Conservation (phyloP, 345 rosid species). For the Dimocarpus longan region DNA sequence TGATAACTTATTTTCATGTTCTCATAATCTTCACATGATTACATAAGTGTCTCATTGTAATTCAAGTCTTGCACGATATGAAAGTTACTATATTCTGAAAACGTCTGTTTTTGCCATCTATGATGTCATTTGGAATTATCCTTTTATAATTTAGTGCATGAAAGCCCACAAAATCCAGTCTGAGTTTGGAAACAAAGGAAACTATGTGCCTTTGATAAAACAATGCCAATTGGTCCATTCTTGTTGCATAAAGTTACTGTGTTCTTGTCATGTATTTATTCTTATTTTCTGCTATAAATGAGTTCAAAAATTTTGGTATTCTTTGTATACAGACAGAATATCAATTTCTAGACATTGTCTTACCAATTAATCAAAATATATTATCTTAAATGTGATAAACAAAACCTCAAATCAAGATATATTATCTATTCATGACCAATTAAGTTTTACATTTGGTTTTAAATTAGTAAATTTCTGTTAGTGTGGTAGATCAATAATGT, state of each 20-base stretch:
- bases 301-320: no score
- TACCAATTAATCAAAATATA: no score
- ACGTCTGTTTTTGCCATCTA: background rate
- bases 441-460: no score
- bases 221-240: background rate
- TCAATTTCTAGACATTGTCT: no score
- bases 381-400: no score
- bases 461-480: no score
- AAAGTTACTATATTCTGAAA: conserved; percentile 1
- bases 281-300: background rate
- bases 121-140: background rate
- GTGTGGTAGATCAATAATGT: no score
- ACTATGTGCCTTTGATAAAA: background rate
- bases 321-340: no score
- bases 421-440: no score
- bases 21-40: no score
- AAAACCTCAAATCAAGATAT: no score
- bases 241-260: conserved; percentile 2
- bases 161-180: background rate
- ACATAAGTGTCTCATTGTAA: background rate
- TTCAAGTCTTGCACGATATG: conserved; percentile 19
- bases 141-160: background rate
- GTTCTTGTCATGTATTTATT: background rate
- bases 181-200: background rate
- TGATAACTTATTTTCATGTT: no score